Evolutionary conservation across 768 basidiomycete species (phyloP).

Genomic region (Serendipita sp.): DNA sequence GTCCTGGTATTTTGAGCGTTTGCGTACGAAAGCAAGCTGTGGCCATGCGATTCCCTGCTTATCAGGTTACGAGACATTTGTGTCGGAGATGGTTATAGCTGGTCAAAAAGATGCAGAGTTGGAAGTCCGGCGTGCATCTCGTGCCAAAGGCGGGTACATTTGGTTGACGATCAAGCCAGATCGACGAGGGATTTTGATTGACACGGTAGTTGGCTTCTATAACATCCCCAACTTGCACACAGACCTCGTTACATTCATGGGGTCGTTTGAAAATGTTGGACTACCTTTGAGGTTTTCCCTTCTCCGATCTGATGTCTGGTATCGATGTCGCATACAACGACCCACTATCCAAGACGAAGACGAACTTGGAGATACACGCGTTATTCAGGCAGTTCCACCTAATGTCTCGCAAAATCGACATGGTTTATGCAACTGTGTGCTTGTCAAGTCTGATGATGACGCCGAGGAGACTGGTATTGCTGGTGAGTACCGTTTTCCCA

Average conservation of each 20-base stretch:
- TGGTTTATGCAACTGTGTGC: constrained; percentile 14
- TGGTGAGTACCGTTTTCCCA: too few relatives aligned
- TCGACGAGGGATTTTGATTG: constrained; percentile 13
- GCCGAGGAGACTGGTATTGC: not conserved
- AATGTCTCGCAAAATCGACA: constrained; percentile 11
- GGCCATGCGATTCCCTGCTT: not conserved
- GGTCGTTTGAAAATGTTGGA: constrained; percentile 13
- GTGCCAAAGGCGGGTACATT: not conserved
- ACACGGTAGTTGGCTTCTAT: constrained; percentile 14
- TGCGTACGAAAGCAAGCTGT: not conserved
- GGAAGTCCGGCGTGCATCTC: not conserved
- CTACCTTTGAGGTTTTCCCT: constrained; percentile 7
- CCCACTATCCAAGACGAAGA: constrained; percentile 13
- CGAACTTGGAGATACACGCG: constrained; percentile 12
- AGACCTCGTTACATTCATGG: constrained; percentile 14
- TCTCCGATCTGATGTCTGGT: constrained; percentile 19
- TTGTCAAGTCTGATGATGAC: constrained; percentile 6
- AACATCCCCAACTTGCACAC: constrained; percentile 12
- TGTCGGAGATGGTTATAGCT: not conserved
- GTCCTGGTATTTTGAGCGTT: not conserved
- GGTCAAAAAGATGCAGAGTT: not conserved
- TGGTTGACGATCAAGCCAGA: not conserved
- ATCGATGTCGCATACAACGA: constrained; percentile 14
- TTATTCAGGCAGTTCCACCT: constrained; percentile 15
- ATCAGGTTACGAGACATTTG: not conserved